Percentiles rank a stretch among this genome's conserved stretches.
Evolutionary conservation across 177 flowering plant species (phyloP).

Genomic region (Tripterygium wilfordii): DNA sequence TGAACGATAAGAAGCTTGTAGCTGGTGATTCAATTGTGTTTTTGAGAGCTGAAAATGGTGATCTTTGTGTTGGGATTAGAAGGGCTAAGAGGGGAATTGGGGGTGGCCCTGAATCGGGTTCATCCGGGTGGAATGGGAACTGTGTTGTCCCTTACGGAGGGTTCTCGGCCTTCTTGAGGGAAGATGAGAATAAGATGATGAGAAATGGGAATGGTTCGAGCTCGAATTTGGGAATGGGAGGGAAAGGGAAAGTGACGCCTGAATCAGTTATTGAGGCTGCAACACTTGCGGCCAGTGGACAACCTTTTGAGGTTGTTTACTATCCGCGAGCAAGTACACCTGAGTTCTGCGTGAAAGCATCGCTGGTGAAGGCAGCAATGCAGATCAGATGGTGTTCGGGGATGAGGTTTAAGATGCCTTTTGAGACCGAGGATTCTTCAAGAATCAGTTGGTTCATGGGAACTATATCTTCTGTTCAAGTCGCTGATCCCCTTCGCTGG

Average conservation of each 20-base stretch:
- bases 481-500: constrained; percentile 73
- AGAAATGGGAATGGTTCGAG: constrained; percentile 28
- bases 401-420: constrained; percentile 91
- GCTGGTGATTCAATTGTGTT: constrained; percentile 93
- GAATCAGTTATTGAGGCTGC: constrained; percentile 70
- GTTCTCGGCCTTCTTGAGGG: constrained; percentile 51
- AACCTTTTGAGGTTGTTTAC: constrained; percentile 70
- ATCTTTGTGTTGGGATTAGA: constrained; percentile 80
- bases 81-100: constrained; percentile 63
- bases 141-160: constrained; percentile 50
- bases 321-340: constrained; percentile 84
- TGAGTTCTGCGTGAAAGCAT: constrained; percentile 74
- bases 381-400: constrained; percentile 71
- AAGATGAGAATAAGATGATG: constrained; percentile 44
- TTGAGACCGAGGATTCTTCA: constrained; percentile 88
- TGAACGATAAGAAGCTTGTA: constrained; percentile 82
- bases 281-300: constrained; percentile 45
- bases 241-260: constrained; percentile 41
- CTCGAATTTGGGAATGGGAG: constrained; percentile 18
- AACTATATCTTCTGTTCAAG: constrained; percentile 69
- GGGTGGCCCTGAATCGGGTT: constrained; percentile 42
- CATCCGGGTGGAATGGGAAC: constrained; percentile 49
- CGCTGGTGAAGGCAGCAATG: constrained; percentile 52
- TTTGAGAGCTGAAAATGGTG: constrained; percentile 72
- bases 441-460: constrained; percentile 95